Evolutionary conservation across 768 basidiomycete genomes (phyloP).

Genomic region (Chiua virens): DNA sequence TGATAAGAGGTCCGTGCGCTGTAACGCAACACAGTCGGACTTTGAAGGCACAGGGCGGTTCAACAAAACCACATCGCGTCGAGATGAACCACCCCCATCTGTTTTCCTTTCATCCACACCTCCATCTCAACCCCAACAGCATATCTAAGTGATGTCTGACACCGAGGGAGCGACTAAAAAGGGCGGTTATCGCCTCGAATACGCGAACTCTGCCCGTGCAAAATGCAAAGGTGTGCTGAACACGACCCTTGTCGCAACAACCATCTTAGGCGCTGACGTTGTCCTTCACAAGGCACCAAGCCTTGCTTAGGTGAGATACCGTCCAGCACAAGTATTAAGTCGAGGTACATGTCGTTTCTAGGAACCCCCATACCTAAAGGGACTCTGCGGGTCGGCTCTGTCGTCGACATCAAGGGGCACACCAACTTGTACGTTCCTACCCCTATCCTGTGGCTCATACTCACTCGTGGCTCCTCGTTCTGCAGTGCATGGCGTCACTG

Average conservation of each 20-base stretch:
- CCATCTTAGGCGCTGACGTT: slow-evolving; percentile 17
- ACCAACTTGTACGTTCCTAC: slow-evolving; percentile 55
- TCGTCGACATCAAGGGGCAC: slow-evolving; percentile 74
- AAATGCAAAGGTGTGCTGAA: slow-evolving; percentile 72
- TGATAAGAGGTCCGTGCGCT: slow-evolving; percentile 36
- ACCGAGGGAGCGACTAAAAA: slow-evolving; percentile 36
- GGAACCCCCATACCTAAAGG: slow-evolving; percentile 77
- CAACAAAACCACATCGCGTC: slow-evolving; percentile 40
- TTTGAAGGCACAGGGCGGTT: slow-evolving; percentile 39
- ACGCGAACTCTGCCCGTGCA: slow-evolving; percentile 62
- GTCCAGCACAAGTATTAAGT: neutral
- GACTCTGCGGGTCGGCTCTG: slow-evolving; percentile 65
- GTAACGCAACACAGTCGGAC: slow-evolving; percentile 35
- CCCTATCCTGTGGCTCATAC: slow-evolving; percentile 1
- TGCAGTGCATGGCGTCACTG: slow-evolving; percentile 83
- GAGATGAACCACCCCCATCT: slow-evolving; percentile 38
- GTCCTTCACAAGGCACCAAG: slow-evolving; percentile 59
- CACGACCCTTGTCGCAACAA: slow-evolving; percentile 9
- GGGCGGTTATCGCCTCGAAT: slow-evolving; percentile 75
- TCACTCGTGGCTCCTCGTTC: neutral
- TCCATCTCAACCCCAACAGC: slow-evolving; percentile 15
- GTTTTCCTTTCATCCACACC: slow-evolving; percentile 30
- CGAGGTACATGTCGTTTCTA: slow-evolving; percentile 27
- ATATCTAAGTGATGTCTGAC: slow-evolving; percentile 32
- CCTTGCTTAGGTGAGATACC: slow-evolving; percentile 62